These are phyloP conservation scores for Raphanus sativus DNA, from an alignment of 345 rosid genomes.

Conservation along the genomic window DNA sequence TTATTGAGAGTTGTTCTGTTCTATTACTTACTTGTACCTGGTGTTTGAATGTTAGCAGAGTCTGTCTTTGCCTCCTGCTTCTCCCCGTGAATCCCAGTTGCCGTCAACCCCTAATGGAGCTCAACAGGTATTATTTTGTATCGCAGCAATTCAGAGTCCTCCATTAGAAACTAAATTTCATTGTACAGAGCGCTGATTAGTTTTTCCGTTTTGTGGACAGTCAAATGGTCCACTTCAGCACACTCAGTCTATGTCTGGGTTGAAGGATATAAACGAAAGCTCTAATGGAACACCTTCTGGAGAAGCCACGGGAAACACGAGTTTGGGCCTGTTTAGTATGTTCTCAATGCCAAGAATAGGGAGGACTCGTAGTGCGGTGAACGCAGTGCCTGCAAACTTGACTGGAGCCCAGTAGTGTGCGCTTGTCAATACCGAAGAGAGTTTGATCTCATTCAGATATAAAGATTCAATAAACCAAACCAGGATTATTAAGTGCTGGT, in stretches of 20 bases:
- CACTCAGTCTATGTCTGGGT: conserved; percentile 39
- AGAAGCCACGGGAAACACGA: conserved; percentile 28
- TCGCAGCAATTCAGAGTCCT: no score
- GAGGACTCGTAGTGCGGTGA: conserved; percentile 32
- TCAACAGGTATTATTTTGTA: conserved; percentile 43
- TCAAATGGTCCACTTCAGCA: conserved; percentile 34
- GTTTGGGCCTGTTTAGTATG: conserved; percentile 16
- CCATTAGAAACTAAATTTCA: background rate
- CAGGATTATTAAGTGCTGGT: conserved; percentile 2
- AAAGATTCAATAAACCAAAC: conserved; percentile 20
- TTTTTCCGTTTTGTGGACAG: conserved; percentile 29
- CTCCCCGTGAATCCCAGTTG: conserved; percentile 43
- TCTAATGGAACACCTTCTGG: conserved; percentile 23
- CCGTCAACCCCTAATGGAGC: conserved; percentile 45
- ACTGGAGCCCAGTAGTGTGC: conserved; percentile 35
- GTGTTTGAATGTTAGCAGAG: conserved; percentile 40
- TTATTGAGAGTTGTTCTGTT: background rate
- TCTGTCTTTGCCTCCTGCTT: conserved; percentile 48
- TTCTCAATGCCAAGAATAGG: conserved; percentile 35
- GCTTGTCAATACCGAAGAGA: conserved; percentile 21
- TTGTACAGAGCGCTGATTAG: background rate
- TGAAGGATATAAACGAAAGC: conserved; percentile 46
- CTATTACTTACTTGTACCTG: conserved; percentile 17
- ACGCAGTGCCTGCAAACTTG: conserved; percentile 30
- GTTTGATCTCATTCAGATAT: background rate